Evolutionary conservation across 2,329 filamentous ascomycete genomes (phyloP).

Genomic region (Aschersonia sp.): DNA sequence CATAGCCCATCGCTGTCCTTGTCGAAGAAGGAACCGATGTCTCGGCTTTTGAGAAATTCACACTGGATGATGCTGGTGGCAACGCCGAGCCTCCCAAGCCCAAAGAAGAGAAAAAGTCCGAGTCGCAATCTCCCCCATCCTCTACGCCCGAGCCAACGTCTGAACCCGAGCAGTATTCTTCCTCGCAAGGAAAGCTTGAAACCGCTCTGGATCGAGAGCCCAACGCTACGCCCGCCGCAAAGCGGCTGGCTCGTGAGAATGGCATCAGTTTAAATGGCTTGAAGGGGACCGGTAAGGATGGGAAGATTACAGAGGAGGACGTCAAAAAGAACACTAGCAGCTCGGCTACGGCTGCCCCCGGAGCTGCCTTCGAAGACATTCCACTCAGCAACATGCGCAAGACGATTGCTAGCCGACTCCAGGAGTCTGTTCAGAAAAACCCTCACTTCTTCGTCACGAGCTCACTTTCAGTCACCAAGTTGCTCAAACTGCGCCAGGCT

Average conservation of each 20-base stretch:
- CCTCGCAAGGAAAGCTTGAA: conserved; percentile 64
- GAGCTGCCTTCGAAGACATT: conserved; percentile 65
- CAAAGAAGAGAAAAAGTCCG: conserved; percentile 47
- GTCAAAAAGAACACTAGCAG: conserved; percentile 70
- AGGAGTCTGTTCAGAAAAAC: conserved; percentile 80
- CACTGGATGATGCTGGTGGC: conserved; percentile 78
- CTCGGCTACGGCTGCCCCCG: conserved; percentile 36
- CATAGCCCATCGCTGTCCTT: conserved; percentile 84
- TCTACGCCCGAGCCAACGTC: conserved; percentile 24
- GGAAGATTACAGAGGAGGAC: conserved; percentile 82
- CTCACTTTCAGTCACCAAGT: conserved; percentile 82
- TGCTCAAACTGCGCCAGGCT: conserved; percentile 87
- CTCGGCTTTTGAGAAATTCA: conserved; percentile 77
- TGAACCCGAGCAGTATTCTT: conserved; percentile 55
- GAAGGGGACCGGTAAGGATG: conserved; percentile 77
- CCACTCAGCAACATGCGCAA: conserved; percentile 91
- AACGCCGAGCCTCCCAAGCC: conserved; percentile 49
- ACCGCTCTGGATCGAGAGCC: conserved; percentile 72
- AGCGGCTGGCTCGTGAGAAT: conserved; percentile 73
- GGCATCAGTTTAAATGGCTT: conserved; percentile 61
- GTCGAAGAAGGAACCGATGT: conserved; percentile 86
- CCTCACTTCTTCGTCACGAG: conserved; percentile 97
- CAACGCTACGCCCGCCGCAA: conserved; percentile 55
- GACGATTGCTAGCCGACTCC: conserved; percentile 84
- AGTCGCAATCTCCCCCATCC: conserved; percentile 42